A percentile compares a stretch with the other conserved stretches of the same genome.
Evolutionary conservation across 2,329 filamentous ascomycete species (phyloP).

Genomic region (Aspergillus quadrilineatus): DNA sequence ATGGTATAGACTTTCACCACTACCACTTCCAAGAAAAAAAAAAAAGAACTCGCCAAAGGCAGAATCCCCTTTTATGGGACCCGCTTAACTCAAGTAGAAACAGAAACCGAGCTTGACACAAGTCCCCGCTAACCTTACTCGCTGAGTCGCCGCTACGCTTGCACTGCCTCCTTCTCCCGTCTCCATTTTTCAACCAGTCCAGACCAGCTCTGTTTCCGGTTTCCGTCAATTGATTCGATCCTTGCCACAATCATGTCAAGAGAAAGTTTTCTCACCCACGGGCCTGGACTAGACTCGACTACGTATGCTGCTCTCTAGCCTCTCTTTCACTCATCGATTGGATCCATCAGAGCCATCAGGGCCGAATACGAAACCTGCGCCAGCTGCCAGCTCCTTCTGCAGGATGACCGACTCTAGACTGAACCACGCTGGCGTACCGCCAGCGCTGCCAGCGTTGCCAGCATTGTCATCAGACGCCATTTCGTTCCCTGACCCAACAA

Average conservation of each 20-base stretch:
- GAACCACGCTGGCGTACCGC: neutral
- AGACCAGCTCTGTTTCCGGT: conserved; percentile 11
- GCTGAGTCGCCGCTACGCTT: conserved; percentile 18
- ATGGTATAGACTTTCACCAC: too few species aligned
- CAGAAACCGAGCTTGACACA: conserved; percentile 6
- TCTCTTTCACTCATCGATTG: neutral
- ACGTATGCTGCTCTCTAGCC: neutral
- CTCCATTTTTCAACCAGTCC: conserved; percentile 3
- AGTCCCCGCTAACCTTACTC: conserved; percentile 20
- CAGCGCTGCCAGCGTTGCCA: neutral
- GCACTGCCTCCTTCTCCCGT: conserved; percentile 34
- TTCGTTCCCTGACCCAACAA: neutral
- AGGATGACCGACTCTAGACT: neutral
- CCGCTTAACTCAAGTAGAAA: neutral
- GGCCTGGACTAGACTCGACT: neutral
- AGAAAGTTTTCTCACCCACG: neutral
- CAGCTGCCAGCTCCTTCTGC: neutral
- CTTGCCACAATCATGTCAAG: neutral
- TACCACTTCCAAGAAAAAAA: neutral
- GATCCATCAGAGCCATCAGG: neutral
- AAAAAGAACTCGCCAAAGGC: neutral
- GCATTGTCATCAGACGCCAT: neutral
- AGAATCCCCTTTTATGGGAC: conserved; percentile 7
- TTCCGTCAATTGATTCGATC: neutral
- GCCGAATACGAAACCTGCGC: neutral